A percentile compares a stretch with the other conserved stretches of the same genome.
Conservation (phyloP, 345 rosid species). For the Acer negundo region DNA sequence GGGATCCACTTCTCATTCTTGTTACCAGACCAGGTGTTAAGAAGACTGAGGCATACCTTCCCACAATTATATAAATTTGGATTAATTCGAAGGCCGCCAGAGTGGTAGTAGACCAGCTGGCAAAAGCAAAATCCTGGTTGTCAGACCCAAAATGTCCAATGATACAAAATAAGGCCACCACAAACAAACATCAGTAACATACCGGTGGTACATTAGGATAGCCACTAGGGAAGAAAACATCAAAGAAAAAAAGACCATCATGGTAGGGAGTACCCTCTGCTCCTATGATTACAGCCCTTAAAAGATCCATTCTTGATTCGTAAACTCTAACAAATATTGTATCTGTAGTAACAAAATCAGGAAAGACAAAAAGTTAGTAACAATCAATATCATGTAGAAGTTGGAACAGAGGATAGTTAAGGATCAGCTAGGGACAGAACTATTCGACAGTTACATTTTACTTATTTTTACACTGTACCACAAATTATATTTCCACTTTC, state of each 20-base stretch:
- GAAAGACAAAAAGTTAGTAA: conserved; percentile 8
- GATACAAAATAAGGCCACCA: conserved; percentile 8
- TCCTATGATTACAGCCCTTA: conserved; percentile 92
- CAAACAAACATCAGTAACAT: conserved; percentile 29
- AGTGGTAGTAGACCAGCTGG: conserved; percentile 72
- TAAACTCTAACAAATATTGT: conserved; percentile 83
- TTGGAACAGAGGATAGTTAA: background rate
- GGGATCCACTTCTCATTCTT: conserved; percentile 88
- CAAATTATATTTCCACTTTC: background rate
- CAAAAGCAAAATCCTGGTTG: conserved; percentile 23
- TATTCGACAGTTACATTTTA: background rate
- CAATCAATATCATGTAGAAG: background rate
- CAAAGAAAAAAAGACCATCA: conserved; percentile 93
- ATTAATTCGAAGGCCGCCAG: conserved; percentile 85
- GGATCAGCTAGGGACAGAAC: background rate
- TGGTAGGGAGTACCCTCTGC: conserved; percentile 96
- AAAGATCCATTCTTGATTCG: conserved; percentile 91
- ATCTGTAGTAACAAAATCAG: conserved; percentile 43
- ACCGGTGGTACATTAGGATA: conserved; percentile 86
- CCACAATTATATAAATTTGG: conserved; percentile 78
- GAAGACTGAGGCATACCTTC: conserved; percentile 93
- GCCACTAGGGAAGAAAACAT: conserved; percentile 70
- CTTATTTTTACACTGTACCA: background rate
- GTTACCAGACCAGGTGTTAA: conserved; percentile 82
- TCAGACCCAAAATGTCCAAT: conserved; percentile 18